phyloP scores from a whole-genome alignment of 768 basidiomycete genomes.

The Postia placenta region DNA sequence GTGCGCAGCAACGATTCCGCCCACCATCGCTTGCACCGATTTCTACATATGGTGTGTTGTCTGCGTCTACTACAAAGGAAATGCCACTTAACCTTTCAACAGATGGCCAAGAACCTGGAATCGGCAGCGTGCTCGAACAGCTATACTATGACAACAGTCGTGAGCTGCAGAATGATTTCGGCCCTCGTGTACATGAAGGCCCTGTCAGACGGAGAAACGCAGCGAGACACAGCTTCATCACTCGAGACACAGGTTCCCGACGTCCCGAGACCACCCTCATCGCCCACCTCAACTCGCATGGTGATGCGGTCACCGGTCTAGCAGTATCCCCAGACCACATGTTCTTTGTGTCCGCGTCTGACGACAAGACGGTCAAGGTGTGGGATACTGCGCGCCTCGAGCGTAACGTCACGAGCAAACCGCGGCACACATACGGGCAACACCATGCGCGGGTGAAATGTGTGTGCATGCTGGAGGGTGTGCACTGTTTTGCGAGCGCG shows the following conservation, averaged over 20 bases:
- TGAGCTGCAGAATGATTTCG: conserved; percentile 87
- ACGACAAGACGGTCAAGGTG: conserved; percentile 90
- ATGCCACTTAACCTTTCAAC: neutral
- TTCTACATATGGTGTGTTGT: conserved; percentile 60
- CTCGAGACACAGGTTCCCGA: conserved; percentile 55
- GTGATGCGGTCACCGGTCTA: conserved; percentile 70
- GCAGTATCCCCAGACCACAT: conserved; percentile 89
- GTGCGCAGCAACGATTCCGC: conserved; percentile 42
- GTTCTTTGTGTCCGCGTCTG: conserved; percentile 91
- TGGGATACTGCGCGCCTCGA: conserved; percentile 94
- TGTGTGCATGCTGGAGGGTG: conserved; percentile 79
- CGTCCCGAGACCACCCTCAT: conserved; percentile 77
- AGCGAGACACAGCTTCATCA: conserved; percentile 58
- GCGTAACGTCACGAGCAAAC: conserved; percentile 86
- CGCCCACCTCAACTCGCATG: conserved; percentile 79
- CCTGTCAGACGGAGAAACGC: conserved; percentile 74
- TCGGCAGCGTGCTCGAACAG: conserved; percentile 84
- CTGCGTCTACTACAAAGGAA: neutral
- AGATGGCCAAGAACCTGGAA: conserved; percentile 90
- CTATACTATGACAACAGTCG: conserved; percentile 83
- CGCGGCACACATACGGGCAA: conserved; percentile 41
- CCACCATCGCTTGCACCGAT: conserved; percentile 54
- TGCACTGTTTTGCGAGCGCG: conserved; percentile 86
- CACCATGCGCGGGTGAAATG: conserved; percentile 63
- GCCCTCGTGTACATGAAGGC: conserved; percentile 79